phyloP scores from a whole-genome alignment of 192 early-diverging fungal genomes.

The Neocallimastix lanati region DNA sequence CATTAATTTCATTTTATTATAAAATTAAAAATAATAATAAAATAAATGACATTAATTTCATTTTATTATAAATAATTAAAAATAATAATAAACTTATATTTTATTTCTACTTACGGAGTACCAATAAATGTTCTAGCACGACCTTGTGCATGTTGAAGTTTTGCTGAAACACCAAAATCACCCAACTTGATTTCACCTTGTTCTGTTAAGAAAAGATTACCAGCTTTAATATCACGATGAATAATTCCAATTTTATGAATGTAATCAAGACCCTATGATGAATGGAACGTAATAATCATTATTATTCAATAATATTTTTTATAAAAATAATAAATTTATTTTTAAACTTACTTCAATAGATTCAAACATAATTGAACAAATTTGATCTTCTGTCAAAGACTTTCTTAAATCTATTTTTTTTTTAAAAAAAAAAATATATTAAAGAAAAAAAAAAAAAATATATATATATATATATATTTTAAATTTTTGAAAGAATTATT shows the following conservation, averaged over 20 bases:
- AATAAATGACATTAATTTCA: neutral
- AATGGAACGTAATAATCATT: too few species aligned
- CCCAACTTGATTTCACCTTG: constrained; percentile 31
- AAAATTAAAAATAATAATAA: constrained; percentile 6
- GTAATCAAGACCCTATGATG: constrained; percentile 36
- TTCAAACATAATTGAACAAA: constrained; percentile 34
- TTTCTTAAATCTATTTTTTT: constrained; percentile 21
- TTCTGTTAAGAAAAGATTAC: constrained; percentile 35
- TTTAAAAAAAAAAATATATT: neutral
- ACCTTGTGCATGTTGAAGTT: constrained; percentile 15
- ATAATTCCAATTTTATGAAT: constrained; percentile 34
- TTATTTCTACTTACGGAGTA: constrained; percentile 22
- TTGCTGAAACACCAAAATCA: constrained; percentile 48
- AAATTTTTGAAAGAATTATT: too few species aligned
- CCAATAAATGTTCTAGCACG: constrained; percentile 40
- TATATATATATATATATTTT: neutral
- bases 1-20: neutral
- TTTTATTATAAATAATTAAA: neutral
- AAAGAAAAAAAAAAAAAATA: neutral
- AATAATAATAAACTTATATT: neutral
- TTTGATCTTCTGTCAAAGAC: constrained; percentile 30
- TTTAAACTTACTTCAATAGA: constrained; percentile 19
- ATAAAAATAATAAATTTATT: too few species aligned
- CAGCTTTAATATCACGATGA: constrained; percentile 47
- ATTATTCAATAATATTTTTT: too few species aligned